Evolutionary conservation across 2,329 filamentous ascomycete genomes (phyloP).

Genomic region (Calonectria montana): DNA sequence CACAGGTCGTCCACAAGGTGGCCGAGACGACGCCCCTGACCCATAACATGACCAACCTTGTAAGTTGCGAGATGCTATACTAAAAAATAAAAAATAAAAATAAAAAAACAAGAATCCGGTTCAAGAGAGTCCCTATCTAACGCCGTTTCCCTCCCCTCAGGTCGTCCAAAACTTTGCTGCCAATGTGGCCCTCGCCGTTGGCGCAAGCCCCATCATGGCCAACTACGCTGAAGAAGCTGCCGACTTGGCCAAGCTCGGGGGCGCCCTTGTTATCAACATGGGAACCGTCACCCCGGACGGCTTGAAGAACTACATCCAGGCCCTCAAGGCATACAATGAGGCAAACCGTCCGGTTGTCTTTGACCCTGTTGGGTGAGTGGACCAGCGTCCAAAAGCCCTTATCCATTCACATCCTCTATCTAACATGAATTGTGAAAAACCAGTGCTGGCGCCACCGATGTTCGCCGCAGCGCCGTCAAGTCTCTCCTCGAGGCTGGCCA

Average conservation of each 20-base stretch:
- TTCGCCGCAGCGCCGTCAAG: conserved; percentile 78
- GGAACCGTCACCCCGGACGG: conserved; percentile 86
- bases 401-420: neutral
- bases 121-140: neutral
- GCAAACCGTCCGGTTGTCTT: conserved; percentile 81
- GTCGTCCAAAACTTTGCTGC: conserved; percentile 95
- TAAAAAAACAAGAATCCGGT: neutral
- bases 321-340: conserved; percentile 84
- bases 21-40: conserved; percentile 76
- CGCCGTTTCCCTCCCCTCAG: conserved; percentile 42
- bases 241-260: conserved; percentile 82
- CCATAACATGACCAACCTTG: conserved; percentile 98
- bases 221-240: conserved; percentile 84
- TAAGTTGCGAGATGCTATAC: conserved; percentile 32
- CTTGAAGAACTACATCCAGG: conserved; percentile 76
- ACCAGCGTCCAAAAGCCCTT: neutral
- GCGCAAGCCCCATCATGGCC: conserved; percentile 94
- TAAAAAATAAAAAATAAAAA: neutral
- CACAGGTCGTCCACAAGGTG: conserved; percentile 69
- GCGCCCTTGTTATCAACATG: conserved; percentile 92
- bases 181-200: conserved; percentile 86
- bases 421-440: neutral
- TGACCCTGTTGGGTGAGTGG: conserved; percentile 83
- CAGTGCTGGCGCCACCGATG: conserved; percentile 80
- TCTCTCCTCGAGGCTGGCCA: conserved; percentile 79